A percentile compares a stretch with the other conserved stretches of the same genome.
These are phyloP conservation scores for Linderina pennispora DNA, from an alignment of 192 early-diverging fungal species.

Conservation along the genomic window DNA sequence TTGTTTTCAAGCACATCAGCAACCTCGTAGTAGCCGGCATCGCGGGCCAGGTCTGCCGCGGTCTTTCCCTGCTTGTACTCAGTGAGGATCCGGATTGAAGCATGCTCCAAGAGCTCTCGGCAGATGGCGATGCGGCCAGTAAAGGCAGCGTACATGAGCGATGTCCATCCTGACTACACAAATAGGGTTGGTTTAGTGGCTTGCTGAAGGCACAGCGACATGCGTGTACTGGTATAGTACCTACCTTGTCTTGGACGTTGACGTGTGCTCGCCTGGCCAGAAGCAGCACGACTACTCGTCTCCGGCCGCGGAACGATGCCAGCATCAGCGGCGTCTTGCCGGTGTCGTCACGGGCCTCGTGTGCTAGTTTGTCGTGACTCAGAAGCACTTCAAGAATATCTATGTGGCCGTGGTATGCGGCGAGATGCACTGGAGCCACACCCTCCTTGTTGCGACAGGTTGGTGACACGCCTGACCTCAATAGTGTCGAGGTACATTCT, in stretches of 20 bases:
- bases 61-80: conserved; percentile 5
- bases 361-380: background rate
- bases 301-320: conserved; percentile 38
- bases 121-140: conserved; percentile 41
- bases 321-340: conserved; percentile 42
- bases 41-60: conserved; percentile 22
- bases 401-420: conserved; percentile 32
- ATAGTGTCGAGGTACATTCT: conserved; percentile 12
- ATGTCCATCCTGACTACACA: conserved; percentile 40
- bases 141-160: conserved; percentile 40
- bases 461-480: background rate
- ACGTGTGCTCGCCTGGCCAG: conserved; percentile 8
- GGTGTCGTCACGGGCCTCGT: conserved; percentile 10
- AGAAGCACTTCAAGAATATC: conserved; percentile 4
- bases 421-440: conserved; percentile 25
- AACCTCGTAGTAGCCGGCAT: conserved; percentile 39
- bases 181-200: too few relatives aligned
- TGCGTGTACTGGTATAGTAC: too few relatives aligned
- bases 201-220: too few relatives aligned
- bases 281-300: conserved; percentile 11
- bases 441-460: conserved; percentile 23
- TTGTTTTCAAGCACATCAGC: conserved; percentile 32
- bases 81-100: conserved; percentile 1
- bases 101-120: conserved; percentile 31
- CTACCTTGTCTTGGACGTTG: conserved; percentile 22